Evolutionary conservation across 805 yeast genomes (phyloP).

Genomic region (Ogataea ganodermae): DNA sequence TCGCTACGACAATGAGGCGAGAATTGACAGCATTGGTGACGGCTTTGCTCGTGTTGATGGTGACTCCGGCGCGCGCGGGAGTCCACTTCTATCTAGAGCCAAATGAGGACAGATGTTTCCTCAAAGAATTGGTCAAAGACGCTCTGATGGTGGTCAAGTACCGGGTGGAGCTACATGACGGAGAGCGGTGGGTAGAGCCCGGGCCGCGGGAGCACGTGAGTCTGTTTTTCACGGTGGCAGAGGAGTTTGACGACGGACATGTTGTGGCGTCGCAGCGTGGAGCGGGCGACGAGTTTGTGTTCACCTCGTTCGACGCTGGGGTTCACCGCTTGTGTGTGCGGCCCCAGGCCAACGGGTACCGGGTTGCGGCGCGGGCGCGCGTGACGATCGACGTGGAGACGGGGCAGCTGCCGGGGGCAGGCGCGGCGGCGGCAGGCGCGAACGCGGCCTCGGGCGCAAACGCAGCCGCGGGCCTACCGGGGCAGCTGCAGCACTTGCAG

Average conservation of each 20-base stretch:
- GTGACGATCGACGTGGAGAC: conserved; percentile 67
- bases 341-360: conserved; percentile 37
- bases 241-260: conserved; percentile 82
- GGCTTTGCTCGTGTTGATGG: background rate
- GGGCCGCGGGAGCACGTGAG: conserved; percentile 14
- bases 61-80: conserved; percentile 7
- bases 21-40: background rate
- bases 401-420: conserved; percentile 61
- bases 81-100: conserved; percentile 55
- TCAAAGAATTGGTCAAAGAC: conserved; percentile 53
- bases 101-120: conserved; percentile 56
- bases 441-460: conserved; percentile 55
- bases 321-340: conserved; percentile 80
- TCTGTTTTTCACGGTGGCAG: conserved; percentile 39
- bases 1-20: background rate
- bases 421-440: conserved; percentile 49
- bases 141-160: conserved; percentile 52
- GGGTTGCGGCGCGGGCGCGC: conserved; percentile 54
- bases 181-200: conserved; percentile 4
- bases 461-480: conserved; percentile 52
- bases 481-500: conserved; percentile 42
- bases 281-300: conserved; percentile 62
- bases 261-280: conserved; percentile 71
- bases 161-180: conserved; percentile 42
- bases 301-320: conserved; percentile 81